Percentiles rank a stretch among this genome's conserved stretches.
Evolutionary conservation across 108 stramenopile genomes (phyloP).

Genomic region (Aurantiochytrium sp.): DNA sequence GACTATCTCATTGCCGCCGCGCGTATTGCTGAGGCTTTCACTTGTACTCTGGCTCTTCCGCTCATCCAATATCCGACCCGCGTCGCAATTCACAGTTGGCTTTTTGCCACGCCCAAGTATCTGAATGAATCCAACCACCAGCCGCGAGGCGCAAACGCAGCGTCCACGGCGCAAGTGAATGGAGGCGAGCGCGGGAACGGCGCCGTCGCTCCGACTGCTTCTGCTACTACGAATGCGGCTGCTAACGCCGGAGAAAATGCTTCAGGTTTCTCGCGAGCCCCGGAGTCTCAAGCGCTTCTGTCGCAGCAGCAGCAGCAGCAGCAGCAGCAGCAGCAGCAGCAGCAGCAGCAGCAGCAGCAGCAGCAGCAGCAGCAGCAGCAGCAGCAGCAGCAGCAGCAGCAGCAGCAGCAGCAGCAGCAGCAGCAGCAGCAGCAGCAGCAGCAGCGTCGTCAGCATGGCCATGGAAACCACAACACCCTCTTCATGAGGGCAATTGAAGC

Average conservation of each 20-base stretch:
- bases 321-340: neutral
- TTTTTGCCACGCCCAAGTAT: neutral
- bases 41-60: neutral
- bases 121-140: neutral
- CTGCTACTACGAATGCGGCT: no score
- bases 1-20: neutral
- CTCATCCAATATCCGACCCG: conserved; percentile 9
- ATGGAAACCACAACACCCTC: neutral
- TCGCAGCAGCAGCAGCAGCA: neutral
- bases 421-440: neutral
- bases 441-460: neutral
- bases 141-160: neutral
- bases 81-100: neutral
- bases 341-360: neutral
- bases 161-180: neutral
- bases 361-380: neutral
- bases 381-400: neutral
- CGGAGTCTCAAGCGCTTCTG: neutral
- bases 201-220: no score
- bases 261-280: neutral
- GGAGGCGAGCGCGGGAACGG: neutral
- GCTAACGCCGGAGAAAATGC: no score
- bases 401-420: neutral
- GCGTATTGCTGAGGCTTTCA: neutral
- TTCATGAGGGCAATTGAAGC: neutral